phyloP scores from a whole-genome alignment of 805 yeast species.

The Yamadazyma sp. region DNA sequence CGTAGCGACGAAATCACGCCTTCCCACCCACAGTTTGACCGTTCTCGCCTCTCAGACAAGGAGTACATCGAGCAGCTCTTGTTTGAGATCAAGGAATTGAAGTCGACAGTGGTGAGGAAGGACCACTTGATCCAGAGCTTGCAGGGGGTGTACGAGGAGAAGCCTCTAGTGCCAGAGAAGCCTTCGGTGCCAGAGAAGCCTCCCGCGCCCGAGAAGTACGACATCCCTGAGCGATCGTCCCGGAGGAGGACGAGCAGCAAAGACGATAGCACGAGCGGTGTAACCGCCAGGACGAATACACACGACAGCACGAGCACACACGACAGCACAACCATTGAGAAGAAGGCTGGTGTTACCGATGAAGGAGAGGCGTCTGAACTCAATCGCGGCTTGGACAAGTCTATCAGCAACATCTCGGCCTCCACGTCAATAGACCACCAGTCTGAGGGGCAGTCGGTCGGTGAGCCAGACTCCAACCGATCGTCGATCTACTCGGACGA shows the following conservation, averaged over 20 bases:
- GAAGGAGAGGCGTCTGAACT: neutral
- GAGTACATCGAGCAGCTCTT: conserved; percentile 36
- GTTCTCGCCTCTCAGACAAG: conserved; percentile 25
- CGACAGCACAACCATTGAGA: too few species aligned
- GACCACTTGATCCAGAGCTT: conserved; percentile 17
- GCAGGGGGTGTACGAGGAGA: conserved; percentile 12
- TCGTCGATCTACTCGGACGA: conserved; percentile 23
- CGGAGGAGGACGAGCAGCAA: conserved; percentile 14
- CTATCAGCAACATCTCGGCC: conserved; percentile 4
- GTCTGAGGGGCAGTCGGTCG: neutral
- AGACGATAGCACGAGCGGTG: too few species aligned
- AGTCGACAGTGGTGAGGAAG: conserved; percentile 18
- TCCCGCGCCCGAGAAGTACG: neutral
- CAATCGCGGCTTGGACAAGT: conserved; percentile 2
- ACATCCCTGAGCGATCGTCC: conserved; percentile 27
- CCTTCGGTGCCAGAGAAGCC: neutral
- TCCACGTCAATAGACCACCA: conserved; percentile 6
- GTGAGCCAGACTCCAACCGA: conserved; percentile 14
- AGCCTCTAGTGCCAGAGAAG: neutral
- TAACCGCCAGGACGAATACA: too few species aligned
- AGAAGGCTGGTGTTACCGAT: too few species aligned
- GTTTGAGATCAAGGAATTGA: conserved; percentile 37
- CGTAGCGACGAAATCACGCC: conserved; percentile 24
- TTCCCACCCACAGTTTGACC: conserved; percentile 36
- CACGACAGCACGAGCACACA: too few species aligned